Conservation (phyloP, 805 yeast genomes). For the Cyberlindnera petersonii region DNA sequence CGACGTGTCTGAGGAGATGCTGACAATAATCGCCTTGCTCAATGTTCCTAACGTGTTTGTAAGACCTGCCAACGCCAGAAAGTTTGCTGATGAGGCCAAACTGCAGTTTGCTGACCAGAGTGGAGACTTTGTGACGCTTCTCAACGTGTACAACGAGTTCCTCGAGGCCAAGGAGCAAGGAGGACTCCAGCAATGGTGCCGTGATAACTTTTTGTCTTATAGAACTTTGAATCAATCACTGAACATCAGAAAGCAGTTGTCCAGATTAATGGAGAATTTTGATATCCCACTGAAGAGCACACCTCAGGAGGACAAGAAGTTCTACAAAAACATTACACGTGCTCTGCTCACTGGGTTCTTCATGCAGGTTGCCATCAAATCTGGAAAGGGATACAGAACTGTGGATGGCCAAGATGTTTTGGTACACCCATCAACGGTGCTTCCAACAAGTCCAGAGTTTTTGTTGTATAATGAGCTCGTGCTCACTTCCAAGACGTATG, state of each 20-base stretch:
- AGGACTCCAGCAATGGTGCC: conserved; percentile 82
- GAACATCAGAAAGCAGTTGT: conserved; percentile 79
- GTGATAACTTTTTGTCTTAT: conserved; percentile 80
- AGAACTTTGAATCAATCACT: conserved; percentile 85
- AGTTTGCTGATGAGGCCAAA: conserved; percentile 89
- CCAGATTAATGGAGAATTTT: conserved; percentile 75
- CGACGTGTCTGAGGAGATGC: conserved; percentile 82
- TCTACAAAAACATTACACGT: conserved; percentile 75
- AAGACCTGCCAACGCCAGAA: conserved; percentile 83
- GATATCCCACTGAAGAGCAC: conserved; percentile 72
- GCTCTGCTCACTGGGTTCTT: conserved; percentile 92
- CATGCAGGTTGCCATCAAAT: conserved; percentile 96
- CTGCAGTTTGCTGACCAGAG: conserved; percentile 85
- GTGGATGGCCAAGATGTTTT: conserved; percentile 95
- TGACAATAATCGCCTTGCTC: conserved; percentile 83
- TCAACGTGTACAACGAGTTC: conserved; percentile 86
- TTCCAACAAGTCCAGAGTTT: conserved; percentile 90
- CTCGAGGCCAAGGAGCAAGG: conserved; percentile 66
- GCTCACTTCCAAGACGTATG: conserved; percentile 86
- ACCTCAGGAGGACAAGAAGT: conserved; percentile 59
- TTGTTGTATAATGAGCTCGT: conserved; percentile 94
- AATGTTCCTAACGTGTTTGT: conserved; percentile 94
- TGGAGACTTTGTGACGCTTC: conserved; percentile 89
- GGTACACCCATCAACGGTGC: conserved; percentile 88
- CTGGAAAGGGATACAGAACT: conserved; percentile 85